A percentile compares a stretch with the other conserved stretches of the same genome.
phyloP scores from a whole-genome alignment of 1,284 basidiomycete species.

The Apiotrichum sp. region DNA sequence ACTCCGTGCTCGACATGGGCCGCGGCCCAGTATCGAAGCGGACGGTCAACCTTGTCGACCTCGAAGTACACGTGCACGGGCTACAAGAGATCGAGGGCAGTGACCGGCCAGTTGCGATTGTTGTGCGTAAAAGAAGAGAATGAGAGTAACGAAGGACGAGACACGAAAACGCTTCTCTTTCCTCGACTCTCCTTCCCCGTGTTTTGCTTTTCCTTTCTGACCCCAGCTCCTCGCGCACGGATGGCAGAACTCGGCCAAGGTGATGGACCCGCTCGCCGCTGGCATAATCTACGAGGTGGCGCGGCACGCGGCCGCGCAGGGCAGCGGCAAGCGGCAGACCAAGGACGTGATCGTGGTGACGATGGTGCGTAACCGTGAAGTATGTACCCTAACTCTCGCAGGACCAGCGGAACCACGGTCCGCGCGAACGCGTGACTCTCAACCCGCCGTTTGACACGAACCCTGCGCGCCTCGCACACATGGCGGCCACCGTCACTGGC shows the following conservation, averaged over 20 bases:
- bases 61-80: slow-evolving; percentile 35
- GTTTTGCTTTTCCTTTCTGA: too few species aligned
- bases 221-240: slow-evolving; percentile 40
- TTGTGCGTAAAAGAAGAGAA: slow-evolving; percentile 17
- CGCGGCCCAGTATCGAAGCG: slow-evolving; percentile 10
- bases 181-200: too few species aligned
- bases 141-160: too few species aligned
- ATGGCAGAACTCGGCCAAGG: slow-evolving; percentile 27
- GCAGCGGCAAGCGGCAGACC: slow-evolving; percentile 10
- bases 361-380: slow-evolving; percentile 23
- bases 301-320: slow-evolving; percentile 1
- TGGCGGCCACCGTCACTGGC: slow-evolving; percentile 36
- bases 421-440: slow-evolving; percentile 49
- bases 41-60: slow-evolving; percentile 24
- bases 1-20: slow-evolving; percentile 20
- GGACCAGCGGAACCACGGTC: slow-evolving; percentile 70
- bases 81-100: slow-evolving; percentile 35
- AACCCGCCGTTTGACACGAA: neutral
- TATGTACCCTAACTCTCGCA: neutral
- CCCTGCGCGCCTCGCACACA: neutral
- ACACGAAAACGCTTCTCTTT: too few species aligned
- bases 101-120: slow-evolving; percentile 22
- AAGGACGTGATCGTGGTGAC: slow-evolving; percentile 42
- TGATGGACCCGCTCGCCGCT: slow-evolving; percentile 30
- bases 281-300: slow-evolving; percentile 29